Conservation (phyloP, 2,329 filamentous ascomycete genomes). For the Calonectria fujianensis region DNA sequence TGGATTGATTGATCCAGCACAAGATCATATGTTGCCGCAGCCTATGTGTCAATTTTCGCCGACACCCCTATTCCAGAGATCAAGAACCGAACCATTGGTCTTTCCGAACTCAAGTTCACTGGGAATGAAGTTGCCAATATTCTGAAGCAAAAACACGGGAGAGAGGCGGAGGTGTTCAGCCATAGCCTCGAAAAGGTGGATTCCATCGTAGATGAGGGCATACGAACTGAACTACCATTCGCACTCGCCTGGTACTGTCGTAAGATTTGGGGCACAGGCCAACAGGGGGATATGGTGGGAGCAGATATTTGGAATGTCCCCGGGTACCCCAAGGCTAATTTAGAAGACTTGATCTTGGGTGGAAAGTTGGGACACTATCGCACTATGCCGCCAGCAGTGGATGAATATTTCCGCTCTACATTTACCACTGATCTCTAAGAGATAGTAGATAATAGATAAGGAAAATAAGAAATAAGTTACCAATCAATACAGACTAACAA, state of each 20-base stretch:
- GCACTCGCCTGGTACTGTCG: constrained; percentile 24
- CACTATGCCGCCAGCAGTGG: not conserved
- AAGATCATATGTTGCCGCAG: constrained; percentile 31
- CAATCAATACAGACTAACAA: too few relatives aligned
- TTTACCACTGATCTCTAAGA: not conserved
- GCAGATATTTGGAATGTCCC: constrained; percentile 30
- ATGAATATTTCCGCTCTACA: constrained; percentile 3
- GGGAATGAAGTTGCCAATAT: not conserved
- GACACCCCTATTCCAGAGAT: constrained; percentile 13
- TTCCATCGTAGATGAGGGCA: not conserved
- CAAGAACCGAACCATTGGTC: constrained; percentile 21
- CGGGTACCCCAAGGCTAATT: not conserved
- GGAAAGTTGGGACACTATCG: constrained; percentile 18
- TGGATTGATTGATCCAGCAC: constrained; percentile 5
- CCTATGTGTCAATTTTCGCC: constrained; percentile 28
- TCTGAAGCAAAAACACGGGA: not conserved
- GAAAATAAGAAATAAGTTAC: too few relatives aligned
- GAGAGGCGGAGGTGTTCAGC: not conserved
- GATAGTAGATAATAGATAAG: not conserved
- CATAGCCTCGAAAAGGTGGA: constrained; percentile 12
- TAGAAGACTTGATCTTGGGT: constrained; percentile 15
- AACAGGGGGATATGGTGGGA: constrained; percentile 4
- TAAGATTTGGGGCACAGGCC: constrained; percentile 24
- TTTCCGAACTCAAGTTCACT: constrained; percentile 20
- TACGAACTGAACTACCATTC: not conserved